These are phyloP conservation scores for Exophiala sp. DNA, from an alignment of 2,329 filamentous ascomycete species.

Conservation along the genomic window DNA sequence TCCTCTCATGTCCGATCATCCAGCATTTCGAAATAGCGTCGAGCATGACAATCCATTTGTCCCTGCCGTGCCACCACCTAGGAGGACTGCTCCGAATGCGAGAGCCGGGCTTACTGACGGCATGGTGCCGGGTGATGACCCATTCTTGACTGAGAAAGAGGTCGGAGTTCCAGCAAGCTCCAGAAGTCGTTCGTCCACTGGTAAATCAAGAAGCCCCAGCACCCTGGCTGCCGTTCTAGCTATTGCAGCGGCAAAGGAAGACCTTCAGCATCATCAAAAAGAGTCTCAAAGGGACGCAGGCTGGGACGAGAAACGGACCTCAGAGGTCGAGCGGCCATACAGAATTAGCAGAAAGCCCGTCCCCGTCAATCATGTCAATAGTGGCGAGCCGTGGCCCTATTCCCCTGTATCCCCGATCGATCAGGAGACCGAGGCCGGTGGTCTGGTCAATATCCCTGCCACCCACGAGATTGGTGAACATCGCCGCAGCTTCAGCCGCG, in stretches of 20 bases:
- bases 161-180: constrained; percentile 3
- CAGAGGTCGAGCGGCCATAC: background rate
- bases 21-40: constrained; percentile 11
- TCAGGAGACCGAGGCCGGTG: constrained; percentile 2
- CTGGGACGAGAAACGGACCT: background rate
- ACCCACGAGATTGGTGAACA: constrained; percentile 6
- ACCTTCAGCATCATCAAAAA: constrained; percentile 15
- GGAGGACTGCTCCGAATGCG: constrained; percentile 22
- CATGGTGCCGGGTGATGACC: constrained; percentile 13
- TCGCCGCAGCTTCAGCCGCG: constrained; percentile 9
- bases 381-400: constrained; percentile 23
- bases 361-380: constrained; percentile 14
- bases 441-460: background rate
- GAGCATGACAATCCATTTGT: constrained; percentile 27
- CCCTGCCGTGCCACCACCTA: constrained; percentile 25
- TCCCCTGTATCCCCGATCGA: constrained; percentile 19
- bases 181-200: constrained; percentile 1
- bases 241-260: constrained; percentile 20
- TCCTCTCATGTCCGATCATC: constrained; percentile 25
- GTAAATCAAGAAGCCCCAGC: constrained; percentile 3
- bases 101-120: constrained; percentile 20
- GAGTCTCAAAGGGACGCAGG: constrained; percentile 8
- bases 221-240: constrained; percentile 20
- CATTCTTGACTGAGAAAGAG: constrained; percentile 13
- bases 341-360: constrained; percentile 21